Evolutionary conservation across 2,329 filamentous ascomycete genomes (phyloP), one percentile per base, ranked within the genome.

Genomic region (Paecilomyces sp.): DNA sequence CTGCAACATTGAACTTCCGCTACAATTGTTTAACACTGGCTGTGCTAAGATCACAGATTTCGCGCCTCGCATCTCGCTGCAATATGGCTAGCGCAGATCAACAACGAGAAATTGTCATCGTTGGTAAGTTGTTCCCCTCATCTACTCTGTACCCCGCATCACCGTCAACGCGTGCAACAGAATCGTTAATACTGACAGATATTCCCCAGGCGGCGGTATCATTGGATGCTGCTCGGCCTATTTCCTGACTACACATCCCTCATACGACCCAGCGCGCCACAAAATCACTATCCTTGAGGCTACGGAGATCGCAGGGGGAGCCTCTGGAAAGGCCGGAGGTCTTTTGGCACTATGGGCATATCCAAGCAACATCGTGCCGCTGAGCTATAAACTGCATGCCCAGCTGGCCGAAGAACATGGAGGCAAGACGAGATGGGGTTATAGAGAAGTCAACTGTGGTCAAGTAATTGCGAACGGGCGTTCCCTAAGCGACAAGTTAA

Each of bases 211-310:
- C 66, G 93, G 92, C 66, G 93, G 93, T 67, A 92, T 97, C 64
- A 96, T 97, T 68, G 94, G 94, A 69, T 89, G 87, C 73, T 94
- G 91, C 56, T 92, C 90, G 4, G 92, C 93, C 60, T 97, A 97
- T 75, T 97, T 88, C 71, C 81, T 97, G 52, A 94, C 92, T 1
- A 87, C 90, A 64, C 92, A 97, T 73, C 87, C 90, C 30, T 86
- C 84, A 31, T 97, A 90, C 78, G 83, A 94, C 72, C 86, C 87
- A 51, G 76, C 83, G 24, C 83, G 85, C 57, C 90, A 96, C 73
- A 87, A 81, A 57, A 88, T 97, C 68, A 96, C 90, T 1, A 81
- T 99, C 31, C 82, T 97, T 58, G 94, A 99, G 79, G 92, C 94
- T 0, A 87, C 86, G 2, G 82, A 87, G 53, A 88, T 97, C 64